Evolutionary conservation across 1,139 yeast genomes (phyloP), one percentile per base, ranked within the genome.

Genomic region (Taphrina pruni): DNA sequence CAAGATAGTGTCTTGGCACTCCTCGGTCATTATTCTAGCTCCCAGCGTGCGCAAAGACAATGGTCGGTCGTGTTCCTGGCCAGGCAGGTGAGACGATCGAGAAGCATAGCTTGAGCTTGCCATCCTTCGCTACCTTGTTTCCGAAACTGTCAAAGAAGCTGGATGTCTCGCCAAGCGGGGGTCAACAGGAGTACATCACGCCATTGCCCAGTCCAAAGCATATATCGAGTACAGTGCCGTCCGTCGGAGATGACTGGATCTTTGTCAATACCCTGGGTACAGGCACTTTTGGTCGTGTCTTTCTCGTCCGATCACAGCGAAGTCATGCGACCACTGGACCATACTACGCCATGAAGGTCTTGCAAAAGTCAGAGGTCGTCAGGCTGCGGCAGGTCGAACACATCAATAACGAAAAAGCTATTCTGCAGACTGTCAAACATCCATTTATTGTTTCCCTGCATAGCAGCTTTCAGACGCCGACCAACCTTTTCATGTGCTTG

Each of bases 401-500:
- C 79, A 94, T 98, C 0, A 80, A 94, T 69, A 98, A 98, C 0
- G 99, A 94, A 79, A 85, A 97, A 74, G 92, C 97, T 1, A 98
- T 94, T 7, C 81, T 94, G 72, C 61, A 48, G 38, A 50, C 36
- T 20, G 45, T 65, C 97, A 88, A 86, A 75, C 98, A 94, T 80
- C 99, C 99, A 66, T 94, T 95, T 79, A 83, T 94, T 78, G 84
- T 94, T 74, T 91, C 91, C 75, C 81, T 95, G 72, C 94, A 89
- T 77, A 94, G 97, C 75, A 92, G 97, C 77, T 94, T 94, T 85
- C 99, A 94, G 80, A 94, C 99, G 0, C 98, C 94, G 74, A 93
- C 95, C 78, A 86, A 98, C 77, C 90, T 94, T 57, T 94, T 95
- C 79, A 94, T 95, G 80, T 98, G 96, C n/a, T 93, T 94, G 98